Evolutionary conservation across 768 basidiomycete genomes (phyloP).

Genomic region (Gloeopeniophorella convolvens): DNA sequence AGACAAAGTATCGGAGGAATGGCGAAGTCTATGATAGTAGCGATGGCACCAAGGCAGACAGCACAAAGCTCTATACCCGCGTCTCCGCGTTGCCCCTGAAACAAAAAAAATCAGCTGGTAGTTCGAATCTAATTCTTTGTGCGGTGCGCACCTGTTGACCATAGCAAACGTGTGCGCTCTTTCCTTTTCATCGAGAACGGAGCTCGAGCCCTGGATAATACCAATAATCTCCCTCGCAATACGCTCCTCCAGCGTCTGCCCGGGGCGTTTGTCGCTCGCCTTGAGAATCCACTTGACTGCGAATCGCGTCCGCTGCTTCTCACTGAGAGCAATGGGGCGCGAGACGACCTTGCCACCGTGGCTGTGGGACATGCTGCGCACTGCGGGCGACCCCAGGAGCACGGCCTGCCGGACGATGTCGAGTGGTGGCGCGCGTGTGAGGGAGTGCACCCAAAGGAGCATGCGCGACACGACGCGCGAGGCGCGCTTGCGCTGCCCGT

Average conservation of each 20-base stretch:
- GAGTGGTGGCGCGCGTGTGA: conserved; percentile 72
- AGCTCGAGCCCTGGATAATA: conserved; percentile 56
- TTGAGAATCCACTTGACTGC: conserved; percentile 70
- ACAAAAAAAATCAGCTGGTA: background rate
- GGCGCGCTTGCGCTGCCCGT: conserved; percentile 62
- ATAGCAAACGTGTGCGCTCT: conserved; percentile 63
- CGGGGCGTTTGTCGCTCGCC: conserved; percentile 49
- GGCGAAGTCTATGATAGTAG: too few relatives aligned
- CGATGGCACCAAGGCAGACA: too few relatives aligned
- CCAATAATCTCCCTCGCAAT: conserved; percentile 74
- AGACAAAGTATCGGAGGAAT: too few relatives aligned
- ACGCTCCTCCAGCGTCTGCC: conserved; percentile 56
- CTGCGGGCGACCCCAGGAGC: conserved; percentile 59
- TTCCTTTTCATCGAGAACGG: conserved; percentile 54
- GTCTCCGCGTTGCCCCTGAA: conserved; percentile 16
- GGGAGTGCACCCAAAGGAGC: conserved; percentile 63
- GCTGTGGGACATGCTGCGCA: conserved; percentile 53
- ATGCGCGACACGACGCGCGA: conserved; percentile 49
- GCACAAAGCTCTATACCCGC: conserved; percentile 11
- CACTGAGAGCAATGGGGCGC: conserved; percentile 66
- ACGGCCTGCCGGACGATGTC: conserved; percentile 76
- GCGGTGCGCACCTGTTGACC: conserved; percentile 60
- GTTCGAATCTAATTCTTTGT: background rate
- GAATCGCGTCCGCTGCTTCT: conserved; percentile 68
- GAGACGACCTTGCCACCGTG: conserved; percentile 58